phyloP scores from a whole-genome alignment of 176 grass and related monocot species.

The Pontederia crassipes region DNA sequence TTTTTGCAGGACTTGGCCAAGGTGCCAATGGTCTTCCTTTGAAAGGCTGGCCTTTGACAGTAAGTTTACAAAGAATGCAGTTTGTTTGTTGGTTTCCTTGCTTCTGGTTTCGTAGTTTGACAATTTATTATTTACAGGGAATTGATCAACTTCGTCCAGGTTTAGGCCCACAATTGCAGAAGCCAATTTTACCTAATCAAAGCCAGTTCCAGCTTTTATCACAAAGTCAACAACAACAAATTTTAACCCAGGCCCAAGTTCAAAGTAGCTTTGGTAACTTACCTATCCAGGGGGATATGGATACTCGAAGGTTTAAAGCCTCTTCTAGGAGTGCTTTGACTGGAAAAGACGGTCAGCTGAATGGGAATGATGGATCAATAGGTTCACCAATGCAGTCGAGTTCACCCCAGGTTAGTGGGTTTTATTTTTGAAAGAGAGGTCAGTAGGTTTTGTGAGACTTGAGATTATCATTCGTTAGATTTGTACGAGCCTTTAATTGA shows the following conservation, averaged over 20 bases:
- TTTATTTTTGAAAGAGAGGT: slow-evolving; percentile 57
- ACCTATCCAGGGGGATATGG: slow-evolving; percentile 29
- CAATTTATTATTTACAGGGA: slow-evolving; percentile 26
- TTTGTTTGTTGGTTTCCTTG: not conserved
- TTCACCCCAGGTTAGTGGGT: slow-evolving; percentile 54
- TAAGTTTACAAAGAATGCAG: slow-evolving; percentile 12
- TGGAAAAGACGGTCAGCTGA: slow-evolving; percentile 37
- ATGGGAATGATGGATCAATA: slow-evolving; percentile 48
- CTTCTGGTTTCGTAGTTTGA: not conserved
- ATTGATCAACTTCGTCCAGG: slow-evolving; percentile 77
- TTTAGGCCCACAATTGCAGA: slow-evolving; percentile 50
- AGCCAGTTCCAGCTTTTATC: slow-evolving; percentile 89
- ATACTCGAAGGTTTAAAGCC: slow-evolving; percentile 30
- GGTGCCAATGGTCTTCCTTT: slow-evolving; percentile 70
- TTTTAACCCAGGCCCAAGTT: slow-evolving; percentile 65
- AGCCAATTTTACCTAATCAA: slow-evolving; percentile 59
- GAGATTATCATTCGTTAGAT: not conserved
- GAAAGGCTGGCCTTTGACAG: slow-evolving; percentile 91
- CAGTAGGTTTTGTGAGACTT: not conserved
- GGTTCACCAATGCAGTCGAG: slow-evolving; percentile 70
- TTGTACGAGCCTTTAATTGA: too few species aligned
- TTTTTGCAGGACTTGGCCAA: slow-evolving; percentile 66
- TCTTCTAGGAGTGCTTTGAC: slow-evolving; percentile 41
- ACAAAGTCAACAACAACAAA: slow-evolving; percentile 47
- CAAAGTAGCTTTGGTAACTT: slow-evolving; percentile 31